These are phyloP conservation scores for Globisporangium orthogonon DNA, from an alignment of 352 stramenopile species.

Conservation along the genomic window DNA sequence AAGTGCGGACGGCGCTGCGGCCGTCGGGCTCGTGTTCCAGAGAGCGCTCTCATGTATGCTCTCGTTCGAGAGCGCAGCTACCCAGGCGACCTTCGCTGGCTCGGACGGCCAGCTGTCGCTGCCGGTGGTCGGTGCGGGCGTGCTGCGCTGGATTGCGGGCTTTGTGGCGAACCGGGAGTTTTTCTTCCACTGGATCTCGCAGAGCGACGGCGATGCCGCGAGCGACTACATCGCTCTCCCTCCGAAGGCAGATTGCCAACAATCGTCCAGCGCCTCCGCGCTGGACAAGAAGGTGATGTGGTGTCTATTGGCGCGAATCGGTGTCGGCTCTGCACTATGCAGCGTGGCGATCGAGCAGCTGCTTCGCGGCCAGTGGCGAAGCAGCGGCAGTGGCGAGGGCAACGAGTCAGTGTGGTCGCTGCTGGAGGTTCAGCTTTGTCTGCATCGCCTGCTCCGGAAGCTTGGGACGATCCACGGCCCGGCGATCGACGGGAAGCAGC, in stretches of 20 bases:
- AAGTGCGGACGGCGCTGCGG: conserved; percentile 34
- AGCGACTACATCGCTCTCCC: conserved; percentile 11
- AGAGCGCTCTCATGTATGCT: conserved; percentile 41
- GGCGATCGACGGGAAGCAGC: conserved; percentile 18
- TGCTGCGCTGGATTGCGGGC: conserved; percentile 28
- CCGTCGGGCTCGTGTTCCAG: conserved; percentile 35
- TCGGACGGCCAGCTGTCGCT: neutral
- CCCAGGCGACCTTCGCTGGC: neutral
- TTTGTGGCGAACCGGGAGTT: conserved; percentile 48
- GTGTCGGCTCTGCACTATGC: conserved; percentile 43
- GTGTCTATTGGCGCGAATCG: conserved; percentile 36
- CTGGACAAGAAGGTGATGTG: conserved; percentile 21
- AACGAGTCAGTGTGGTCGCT: conserved; percentile 36
- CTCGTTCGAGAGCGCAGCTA: conserved; percentile 26
- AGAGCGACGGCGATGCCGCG: conserved; percentile 17
- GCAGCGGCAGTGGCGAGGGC: neutral
- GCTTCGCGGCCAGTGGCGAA: conserved; percentile 3
- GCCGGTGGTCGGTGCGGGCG: conserved; percentile 1
- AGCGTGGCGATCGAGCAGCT: conserved; percentile 33
- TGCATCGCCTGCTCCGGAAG: conserved; percentile 43
- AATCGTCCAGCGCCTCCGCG: neutral
- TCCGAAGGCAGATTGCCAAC: neutral
- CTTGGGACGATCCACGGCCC: conserved; percentile 12
- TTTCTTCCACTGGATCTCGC: conserved; percentile 52
- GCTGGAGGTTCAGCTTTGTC: conserved; percentile 48